phyloP scores from a whole-genome alignment of 2,329 filamentous ascomycete species.

The Colletotrichum endophyticum region DNA sequence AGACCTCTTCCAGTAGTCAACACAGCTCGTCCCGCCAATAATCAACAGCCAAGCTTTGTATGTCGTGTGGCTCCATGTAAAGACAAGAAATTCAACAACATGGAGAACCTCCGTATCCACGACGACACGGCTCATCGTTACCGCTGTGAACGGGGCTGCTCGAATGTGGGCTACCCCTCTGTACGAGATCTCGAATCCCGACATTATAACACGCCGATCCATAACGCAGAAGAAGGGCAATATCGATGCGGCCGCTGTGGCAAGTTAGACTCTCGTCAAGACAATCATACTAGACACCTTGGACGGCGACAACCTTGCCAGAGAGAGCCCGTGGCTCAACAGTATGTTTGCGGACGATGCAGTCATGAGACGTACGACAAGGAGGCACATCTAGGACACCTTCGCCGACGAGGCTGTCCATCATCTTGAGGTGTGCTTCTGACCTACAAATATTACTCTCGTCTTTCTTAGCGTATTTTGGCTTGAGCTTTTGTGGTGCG shows the following conservation, averaged over 20 bases:
- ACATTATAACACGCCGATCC: neutral
- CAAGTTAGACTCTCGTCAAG: neutral
- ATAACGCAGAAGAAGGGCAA: neutral
- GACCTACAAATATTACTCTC: too few species aligned
- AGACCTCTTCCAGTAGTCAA: too few species aligned
- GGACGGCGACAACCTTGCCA: neutral
- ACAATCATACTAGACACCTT: neutral
- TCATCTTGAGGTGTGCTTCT: too few species aligned
- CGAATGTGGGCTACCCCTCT: neutral
- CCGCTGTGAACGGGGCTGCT: neutral
- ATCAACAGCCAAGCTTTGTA: too few species aligned
- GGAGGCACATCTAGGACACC: neutral
- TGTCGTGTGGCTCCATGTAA: too few species aligned
- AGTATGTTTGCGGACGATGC: neutral
- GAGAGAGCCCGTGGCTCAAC: neutral
- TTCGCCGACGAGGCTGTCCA: neutral
- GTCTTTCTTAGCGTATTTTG: too few species aligned
- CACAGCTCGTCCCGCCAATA: fast-evolving
- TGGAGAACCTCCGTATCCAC: neutral
- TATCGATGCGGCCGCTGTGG: neutral
- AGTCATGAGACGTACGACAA: neutral
- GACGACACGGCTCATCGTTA: neutral
- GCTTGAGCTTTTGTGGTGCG: too few species aligned
- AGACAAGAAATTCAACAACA: too few species aligned
- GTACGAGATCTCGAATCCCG: neutral